Evolutionary conservation across 108 stramenopile species (phyloP).

Genomic region (Pseudonitzschia multistriata): DNA sequence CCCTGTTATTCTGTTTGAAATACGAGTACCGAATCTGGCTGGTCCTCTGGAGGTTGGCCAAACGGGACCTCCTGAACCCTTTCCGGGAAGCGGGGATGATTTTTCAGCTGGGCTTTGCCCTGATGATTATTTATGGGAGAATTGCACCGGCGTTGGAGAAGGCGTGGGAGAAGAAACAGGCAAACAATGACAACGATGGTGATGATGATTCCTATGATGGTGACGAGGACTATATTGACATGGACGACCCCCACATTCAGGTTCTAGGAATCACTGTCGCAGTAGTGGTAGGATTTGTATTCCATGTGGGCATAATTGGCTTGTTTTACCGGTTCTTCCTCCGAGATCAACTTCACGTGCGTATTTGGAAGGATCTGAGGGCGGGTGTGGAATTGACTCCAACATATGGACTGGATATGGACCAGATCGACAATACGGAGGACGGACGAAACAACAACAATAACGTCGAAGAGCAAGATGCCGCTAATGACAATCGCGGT

Average conservation of each 20-base stretch:
- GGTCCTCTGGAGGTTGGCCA: neutral
- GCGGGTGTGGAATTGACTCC: neutral
- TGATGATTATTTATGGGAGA: neutral
- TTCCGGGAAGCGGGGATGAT: conserved; percentile 1
- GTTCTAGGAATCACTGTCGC: neutral
- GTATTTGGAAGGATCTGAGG: conserved; percentile 7
- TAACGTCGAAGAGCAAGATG: neutral
- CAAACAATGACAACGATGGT: neutral
- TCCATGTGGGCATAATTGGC: neutral
- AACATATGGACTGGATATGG: conserved; percentile 9
- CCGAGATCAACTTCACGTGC: conserved; percentile 1
- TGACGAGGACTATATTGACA: neutral
- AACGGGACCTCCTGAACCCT: neutral
- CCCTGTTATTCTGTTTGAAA: neutral
- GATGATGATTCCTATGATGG: neutral
- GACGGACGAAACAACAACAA: too few relatives aligned
- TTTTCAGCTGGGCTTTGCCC: conserved; percentile 5
- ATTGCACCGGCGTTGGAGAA: conserved; percentile 4
- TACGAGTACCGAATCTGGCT: conserved; percentile 7
- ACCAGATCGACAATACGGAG: neutral
- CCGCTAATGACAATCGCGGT: neutral
- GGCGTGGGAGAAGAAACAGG: neutral
- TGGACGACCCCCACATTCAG: conserved; percentile 7
- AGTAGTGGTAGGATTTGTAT: neutral
- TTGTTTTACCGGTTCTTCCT: neutral